These are phyloP conservation scores for Aspergillus sp. DNA, from an alignment of 2,329 filamentous ascomycete species.

Conservation along the genomic window DNA sequence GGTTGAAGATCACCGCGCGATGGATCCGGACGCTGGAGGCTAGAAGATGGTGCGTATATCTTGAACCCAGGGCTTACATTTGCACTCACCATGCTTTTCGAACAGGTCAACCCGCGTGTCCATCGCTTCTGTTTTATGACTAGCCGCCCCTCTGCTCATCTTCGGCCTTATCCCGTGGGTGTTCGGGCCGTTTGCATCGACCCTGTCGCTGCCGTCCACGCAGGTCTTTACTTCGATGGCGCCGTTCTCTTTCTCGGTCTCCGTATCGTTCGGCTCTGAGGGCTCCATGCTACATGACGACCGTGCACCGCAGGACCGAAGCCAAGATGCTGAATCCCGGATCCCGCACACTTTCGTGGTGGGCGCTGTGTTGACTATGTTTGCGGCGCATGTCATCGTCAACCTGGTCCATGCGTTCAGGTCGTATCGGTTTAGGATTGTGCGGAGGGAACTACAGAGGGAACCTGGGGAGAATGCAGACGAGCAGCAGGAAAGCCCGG, in stretches of 20 bases:
- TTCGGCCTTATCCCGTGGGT: slow-evolving; percentile 21
- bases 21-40: slow-evolving; percentile 70
- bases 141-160: slow-evolving; percentile 31
- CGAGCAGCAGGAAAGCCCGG: not conserved
- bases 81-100: too few relatives aligned
- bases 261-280: slow-evolving; percentile 22
- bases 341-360: slow-evolving; percentile 25
- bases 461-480: not conserved
- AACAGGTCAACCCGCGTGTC: slow-evolving; percentile 22
- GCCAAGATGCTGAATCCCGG: slow-evolving; percentile 12
- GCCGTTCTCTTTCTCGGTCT: slow-evolving; percentile 28
- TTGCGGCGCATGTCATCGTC: slow-evolving; percentile 20
- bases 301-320: slow-evolving; percentile 2
- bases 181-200: slow-evolving; percentile 14
- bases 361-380: slow-evolving; percentile 22
- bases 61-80: too few relatives aligned
- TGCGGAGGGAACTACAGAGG: not conserved
- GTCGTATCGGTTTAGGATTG: not conserved
- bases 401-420: slow-evolving; percentile 15
- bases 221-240: slow-evolving; percentile 24
- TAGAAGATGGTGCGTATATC: slow-evolving; percentile 55
- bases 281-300: slow-evolving; percentile 4
- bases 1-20: slow-evolving; percentile 69
- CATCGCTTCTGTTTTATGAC: slow-evolving; percentile 34
- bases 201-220: slow-evolving; percentile 14